phyloP scores from a whole-genome alignment of 495 filamentous ascomycete species.

The Hyaloscypha hepaticicola region DNA sequence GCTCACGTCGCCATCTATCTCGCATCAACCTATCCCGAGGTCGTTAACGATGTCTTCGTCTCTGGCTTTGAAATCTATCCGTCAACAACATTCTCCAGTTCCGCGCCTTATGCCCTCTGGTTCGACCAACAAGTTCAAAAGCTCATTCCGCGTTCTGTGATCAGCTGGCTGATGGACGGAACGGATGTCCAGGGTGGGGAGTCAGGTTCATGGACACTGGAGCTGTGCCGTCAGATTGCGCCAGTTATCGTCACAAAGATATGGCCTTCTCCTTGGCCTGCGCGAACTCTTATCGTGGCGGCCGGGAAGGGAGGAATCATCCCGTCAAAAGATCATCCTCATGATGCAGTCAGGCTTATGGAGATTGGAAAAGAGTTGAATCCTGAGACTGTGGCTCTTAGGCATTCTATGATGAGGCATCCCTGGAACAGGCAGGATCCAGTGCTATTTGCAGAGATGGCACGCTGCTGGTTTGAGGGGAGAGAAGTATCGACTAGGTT shows the following conservation, averaged over 20 bases:
- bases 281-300: slow-evolving; percentile 9
- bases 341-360: slow-evolving; percentile 14
- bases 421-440: slow-evolving; percentile 19
- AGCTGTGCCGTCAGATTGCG: slow-evolving; percentile 7
- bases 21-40: not conserved
- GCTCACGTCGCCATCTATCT: slow-evolving; percentile 12
- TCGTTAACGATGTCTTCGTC: slow-evolving; percentile 7
- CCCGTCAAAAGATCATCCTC: slow-evolving; percentile 11
- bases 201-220: not conserved
- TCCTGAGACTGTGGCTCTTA: slow-evolving; percentile 7
- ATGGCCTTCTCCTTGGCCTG: slow-evolving; percentile 16
- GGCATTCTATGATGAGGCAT: slow-evolving; percentile 13
- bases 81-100: not conserved
- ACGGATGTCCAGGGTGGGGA: slow-evolving; percentile 4
- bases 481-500: slow-evolving; percentile 5
- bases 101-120: slow-evolving; percentile 5
- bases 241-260: not conserved
- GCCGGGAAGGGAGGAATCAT: slow-evolving; percentile 14
- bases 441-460: slow-evolving; percentile 13
- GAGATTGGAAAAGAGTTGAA: slow-evolving; percentile 10
- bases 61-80: slow-evolving; percentile 14
- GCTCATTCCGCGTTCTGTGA: slow-evolving; percentile 4
- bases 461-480: slow-evolving; percentile 4
- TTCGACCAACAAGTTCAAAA: not conserved
- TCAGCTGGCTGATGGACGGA: slow-evolving; percentile 12